Conservation (phyloP, 1,139 yeast genomes). For the Taiozyma sp. region DNA sequence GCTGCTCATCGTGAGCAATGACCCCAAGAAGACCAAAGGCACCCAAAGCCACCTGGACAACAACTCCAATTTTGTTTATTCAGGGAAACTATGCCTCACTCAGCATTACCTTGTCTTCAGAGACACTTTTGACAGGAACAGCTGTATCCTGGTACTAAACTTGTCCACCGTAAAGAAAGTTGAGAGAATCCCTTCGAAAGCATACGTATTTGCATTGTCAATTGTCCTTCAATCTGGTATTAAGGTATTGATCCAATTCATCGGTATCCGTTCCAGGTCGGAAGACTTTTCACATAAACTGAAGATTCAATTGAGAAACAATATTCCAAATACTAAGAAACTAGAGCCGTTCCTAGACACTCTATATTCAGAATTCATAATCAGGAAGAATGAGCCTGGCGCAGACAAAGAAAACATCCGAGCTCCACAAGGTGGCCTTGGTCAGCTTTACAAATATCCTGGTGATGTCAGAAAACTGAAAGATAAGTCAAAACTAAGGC, state of each 20-base stretch:
- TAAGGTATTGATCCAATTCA: constrained; percentile 60
- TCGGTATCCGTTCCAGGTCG: constrained; percentile 73
- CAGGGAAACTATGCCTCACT: constrained; percentile 66
- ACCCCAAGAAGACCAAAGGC: constrained; percentile 1
- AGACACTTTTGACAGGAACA: constrained; percentile 61
- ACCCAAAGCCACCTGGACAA: constrained; percentile 21
- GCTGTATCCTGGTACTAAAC: constrained; percentile 67
- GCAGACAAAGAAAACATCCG: constrained; percentile 34
- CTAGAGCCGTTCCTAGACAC: constrained; percentile 63
- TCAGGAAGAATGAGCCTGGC: constrained; percentile 51
- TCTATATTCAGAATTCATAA: constrained; percentile 80
- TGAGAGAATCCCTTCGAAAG: constrained; percentile 72
- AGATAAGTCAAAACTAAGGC: constrained; percentile 80
- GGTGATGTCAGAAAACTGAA: constrained; percentile 76
- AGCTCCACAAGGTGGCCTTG: constrained; percentile 84
- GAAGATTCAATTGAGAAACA: constrained; percentile 56
- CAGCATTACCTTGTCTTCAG: constrained; percentile 70
- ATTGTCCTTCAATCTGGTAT: constrained; percentile 65
- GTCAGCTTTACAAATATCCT: constrained; percentile 77
- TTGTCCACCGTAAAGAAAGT: constrained; percentile 77
- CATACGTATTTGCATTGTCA: constrained; percentile 76
- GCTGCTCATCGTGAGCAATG: constrained; percentile 41
- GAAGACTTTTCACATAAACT: constrained; percentile 73
- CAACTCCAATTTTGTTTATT: constrained; percentile 30
- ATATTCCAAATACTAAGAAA: constrained; percentile 54